Evolutionary conservation across 2,329 filamentous ascomycete species (phyloP), one percentile per base, ranked within the genome.

Genomic region (Alternaria gansuensis): DNA sequence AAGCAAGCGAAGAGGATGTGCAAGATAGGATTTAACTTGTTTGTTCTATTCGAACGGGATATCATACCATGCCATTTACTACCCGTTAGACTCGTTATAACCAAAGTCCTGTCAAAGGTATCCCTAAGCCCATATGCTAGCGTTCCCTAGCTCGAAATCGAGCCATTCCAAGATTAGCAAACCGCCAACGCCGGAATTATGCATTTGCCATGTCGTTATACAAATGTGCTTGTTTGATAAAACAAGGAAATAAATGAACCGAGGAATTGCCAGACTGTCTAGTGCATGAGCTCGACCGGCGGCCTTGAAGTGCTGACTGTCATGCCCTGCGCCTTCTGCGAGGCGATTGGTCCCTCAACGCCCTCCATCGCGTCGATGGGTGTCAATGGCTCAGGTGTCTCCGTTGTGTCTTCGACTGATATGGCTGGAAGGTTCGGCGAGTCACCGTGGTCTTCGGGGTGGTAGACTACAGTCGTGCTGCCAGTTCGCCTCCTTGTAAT

Each of bases 381-480:
- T 36, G 79, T 81, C 57, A 82, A 67, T n/a, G 77, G 75, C n/a
- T 77, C 80, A 2, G 81, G 79, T 28, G 73, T 78, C 31, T 75
- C 77, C 2, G 80, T 85, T 11, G 83, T 87, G 73, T 89, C 86
- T 72, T 88, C 86, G 2, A 89, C 85, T 69, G 86, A 84, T 36
- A 89, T 88, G 2, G 85, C 85, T 2, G 87, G 87, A 37, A 89
- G 73, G 62, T 82, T 79, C 0, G 85, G 85, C 55, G 82, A 86
- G 57, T 84, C 79, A 2, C 87, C 87, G 64, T 89, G 85, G 41
- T 87, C 83, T 54, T 85, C 82, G 0, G 87, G 87, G 62, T 88
- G 80, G 70, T 87, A 89, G 49, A 89, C 85, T 41, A 88, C 79
- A 1, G 85, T 88, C 31, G 84, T 83, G 69, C 84, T 88, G 40